Base-by-base conservation (phyloP, 169 alveolate genomes). In the Plasmodium falciparum region DNA sequence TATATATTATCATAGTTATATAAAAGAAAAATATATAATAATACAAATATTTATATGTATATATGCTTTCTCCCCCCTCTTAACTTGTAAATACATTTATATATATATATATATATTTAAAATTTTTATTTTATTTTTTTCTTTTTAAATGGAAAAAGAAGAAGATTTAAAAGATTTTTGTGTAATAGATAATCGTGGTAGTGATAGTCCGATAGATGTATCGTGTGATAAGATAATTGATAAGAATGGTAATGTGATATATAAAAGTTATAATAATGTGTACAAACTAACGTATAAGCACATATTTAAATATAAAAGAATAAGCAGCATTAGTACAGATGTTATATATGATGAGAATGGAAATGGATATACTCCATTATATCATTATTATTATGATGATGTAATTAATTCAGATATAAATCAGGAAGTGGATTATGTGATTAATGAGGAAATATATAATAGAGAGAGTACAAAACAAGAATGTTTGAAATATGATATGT, bases 281-380 rank as follows among this genome's bases (percentile, higher is more conserved):
- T 80, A 80, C 54, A 80, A 80, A 50, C 33, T 80, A 69, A 80
- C 90, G 0, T 63, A 80, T 50, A 80, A 69, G 52, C 90, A 80
- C 26, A 33, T 80, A 9, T 80, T 67, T 39, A 80, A 80, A 17
- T 80, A 80, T 20, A 80, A 80, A n/a, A 69, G 90, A 61, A 69
- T 80, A 39, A 62, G 74, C 6, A 39, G 61, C 15, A 69, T 80
- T 12, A 69, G 90, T 58, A 80, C 90, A 6, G 90, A 80, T 58
- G 83, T 70, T 3, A 80, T 80, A 43, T 80, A 17, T 26, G 80
- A 80, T 26, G 50, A 69, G 20, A 33, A 80, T 22, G 43, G 52
- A 47, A 72, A 58, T 63, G 20, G 85, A 3, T 80, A 80, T 50
- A 80, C 70, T 9, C 90, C 90, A 2, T 73, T 80, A n/a, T 80